Conservation (phyloP, 257 asterid genomes). For the Lavandula angustifolia region DNA sequence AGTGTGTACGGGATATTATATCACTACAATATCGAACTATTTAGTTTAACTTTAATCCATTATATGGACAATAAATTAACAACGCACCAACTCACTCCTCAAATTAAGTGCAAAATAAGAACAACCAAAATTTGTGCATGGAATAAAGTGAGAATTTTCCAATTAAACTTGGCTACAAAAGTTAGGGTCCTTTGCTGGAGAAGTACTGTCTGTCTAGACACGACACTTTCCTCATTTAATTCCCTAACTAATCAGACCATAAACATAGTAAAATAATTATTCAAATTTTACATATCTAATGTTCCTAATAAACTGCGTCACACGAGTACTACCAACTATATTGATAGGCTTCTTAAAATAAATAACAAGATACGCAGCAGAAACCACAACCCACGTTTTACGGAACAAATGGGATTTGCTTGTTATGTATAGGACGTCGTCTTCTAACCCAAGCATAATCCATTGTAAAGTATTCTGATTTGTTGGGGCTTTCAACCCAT, state of each 20-base stretch:
- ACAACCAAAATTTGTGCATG: slow-evolving; percentile 17
- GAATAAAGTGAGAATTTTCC: slow-evolving; percentile 36
- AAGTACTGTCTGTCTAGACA: too few species aligned
- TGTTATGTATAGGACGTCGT: slow-evolving; percentile 80
- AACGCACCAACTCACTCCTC: too few species aligned
- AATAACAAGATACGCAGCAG: background rate
- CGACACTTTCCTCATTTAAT: slow-evolving; percentile 48
- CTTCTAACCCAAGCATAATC: slow-evolving; percentile 65
- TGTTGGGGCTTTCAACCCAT: slow-evolving; percentile 45
- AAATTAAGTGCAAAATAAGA: too few species aligned
- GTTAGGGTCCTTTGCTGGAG: slow-evolving; percentile 32
- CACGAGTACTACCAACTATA: background rate
- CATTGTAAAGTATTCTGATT: slow-evolving; percentile 61
- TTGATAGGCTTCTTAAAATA: background rate
- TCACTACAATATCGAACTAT: too few species aligned
- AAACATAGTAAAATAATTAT: slow-evolving; percentile 8
- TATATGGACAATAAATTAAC: too few species aligned
- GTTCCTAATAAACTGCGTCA: background rate
- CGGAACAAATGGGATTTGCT: slow-evolving; percentile 42
- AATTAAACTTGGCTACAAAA: slow-evolving; percentile 39
- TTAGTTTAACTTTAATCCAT: too few species aligned
- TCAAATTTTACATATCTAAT: background rate
- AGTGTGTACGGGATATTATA: too few species aligned
- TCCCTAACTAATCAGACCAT: slow-evolving; percentile 35
- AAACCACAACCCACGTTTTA: slow-evolving; percentile 34